Evolutionary conservation across 495 filamentous ascomycete species (phyloP), one percentile per base, ranked within the genome.

Genomic region (Tuber microsphaerosporum): DNA sequence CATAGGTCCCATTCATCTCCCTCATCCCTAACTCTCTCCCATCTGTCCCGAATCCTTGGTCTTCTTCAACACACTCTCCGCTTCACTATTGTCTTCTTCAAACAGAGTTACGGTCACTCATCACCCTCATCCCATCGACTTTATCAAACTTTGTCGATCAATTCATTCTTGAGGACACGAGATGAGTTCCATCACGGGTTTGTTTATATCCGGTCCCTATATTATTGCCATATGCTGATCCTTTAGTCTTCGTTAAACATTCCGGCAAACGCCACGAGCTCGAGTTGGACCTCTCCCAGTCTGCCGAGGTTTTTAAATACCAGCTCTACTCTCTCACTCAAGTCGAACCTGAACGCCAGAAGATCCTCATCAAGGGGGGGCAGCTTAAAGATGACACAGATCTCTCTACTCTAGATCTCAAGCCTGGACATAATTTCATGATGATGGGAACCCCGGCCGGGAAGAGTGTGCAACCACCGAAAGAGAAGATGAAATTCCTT

Each of bases 361-460:
- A 97, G 87, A 92, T 99, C 74, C 84, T 99, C 46, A 88, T 97
- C 81, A 97, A 97, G 85, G 93, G 94, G 80, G 92, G 92, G 73
- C 92, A 95, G 83, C 89, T 99, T 72, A 99, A 97, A 84, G 92
- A 99, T 91, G 95, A 97, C 78, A 91, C 93, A 51, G 91, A 92
- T 70, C 88, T 99, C 82, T 91, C 91, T 78, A 92, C 89, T 76
- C 87, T 97, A 75, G 91, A 90, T 73, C 88, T 95, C 76, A 97
- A 97, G 86, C 87, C 92, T 12, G 91, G 92, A 71, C 92, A 96
- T 82, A 89, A 86, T 9, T 93, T 98, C 84, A 96, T 96, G 91
- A 96, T 99, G 92, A 92, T 99, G 90, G 95, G 96, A 22, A 97
- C 93, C 3, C 92, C 95, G 2, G 89, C 91, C 20, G 85, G 85